Conservation (phyloP, 2,329 filamentous ascomycete species). For the Nemania abortiva region DNA sequence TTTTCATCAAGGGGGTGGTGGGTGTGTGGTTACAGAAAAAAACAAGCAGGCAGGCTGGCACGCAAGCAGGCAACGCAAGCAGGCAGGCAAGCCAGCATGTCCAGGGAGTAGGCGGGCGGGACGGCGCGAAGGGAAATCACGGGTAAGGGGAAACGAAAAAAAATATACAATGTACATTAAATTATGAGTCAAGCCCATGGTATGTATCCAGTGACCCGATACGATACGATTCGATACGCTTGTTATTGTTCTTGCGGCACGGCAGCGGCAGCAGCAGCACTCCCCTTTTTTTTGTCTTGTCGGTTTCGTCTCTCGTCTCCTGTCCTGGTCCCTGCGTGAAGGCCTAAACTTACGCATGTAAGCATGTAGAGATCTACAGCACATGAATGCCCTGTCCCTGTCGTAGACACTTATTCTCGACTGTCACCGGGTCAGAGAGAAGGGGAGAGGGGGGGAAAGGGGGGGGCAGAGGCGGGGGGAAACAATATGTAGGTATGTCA, state of each 20-base stretch:
- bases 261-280: conserved; percentile 4
- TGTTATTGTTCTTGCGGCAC: conserved; percentile 8
- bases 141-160: not conserved
- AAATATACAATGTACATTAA: conserved; percentile 30
- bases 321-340: conserved; percentile 22
- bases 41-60: not conserved
- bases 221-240: not conserved
- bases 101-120: not conserved
- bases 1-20: conserved; percentile 17
- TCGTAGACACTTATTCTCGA: conserved; percentile 19
- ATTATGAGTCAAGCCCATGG: conserved; percentile 24
- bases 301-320: not conserved
- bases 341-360: conserved; percentile 33
- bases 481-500: not conserved
- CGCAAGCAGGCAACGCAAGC: not conserved
- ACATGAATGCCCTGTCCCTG: conserved; percentile 18
- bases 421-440: not conserved
- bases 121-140: not conserved
- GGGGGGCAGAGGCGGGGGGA: not conserved
- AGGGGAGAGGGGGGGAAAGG: not conserved
- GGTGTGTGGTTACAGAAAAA: conserved; percentile 31
- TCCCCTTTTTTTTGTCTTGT: not conserved
- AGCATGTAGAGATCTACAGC: conserved; percentile 32
- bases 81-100: not conserved
- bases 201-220: conserved; percentile 19